These are phyloP conservation scores for Lachnellula occidentalis DNA, from an alignment of 2,329 filamentous ascomycete genomes.

Conservation along the genomic window DNA sequence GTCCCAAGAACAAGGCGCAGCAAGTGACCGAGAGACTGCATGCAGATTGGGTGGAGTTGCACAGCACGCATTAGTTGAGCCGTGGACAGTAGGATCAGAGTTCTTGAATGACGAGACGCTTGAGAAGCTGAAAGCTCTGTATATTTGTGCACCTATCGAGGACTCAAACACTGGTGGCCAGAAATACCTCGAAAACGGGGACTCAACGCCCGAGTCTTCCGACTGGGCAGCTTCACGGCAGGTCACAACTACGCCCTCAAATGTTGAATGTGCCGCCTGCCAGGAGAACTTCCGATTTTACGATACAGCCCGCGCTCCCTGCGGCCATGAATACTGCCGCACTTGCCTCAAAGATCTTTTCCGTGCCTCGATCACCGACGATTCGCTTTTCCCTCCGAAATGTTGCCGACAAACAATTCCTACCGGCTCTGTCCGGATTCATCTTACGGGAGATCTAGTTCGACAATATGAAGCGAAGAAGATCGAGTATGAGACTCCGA, in stretches of 20 bases:
- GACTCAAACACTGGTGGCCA: not conserved
- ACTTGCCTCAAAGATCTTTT: slow-evolving; percentile 44
- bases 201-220: not conserved
- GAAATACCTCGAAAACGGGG: slow-evolving; percentile 8
- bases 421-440: slow-evolving; percentile 23
- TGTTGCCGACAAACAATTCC: slow-evolving; percentile 45
- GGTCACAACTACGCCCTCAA: not conserved
- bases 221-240: not conserved
- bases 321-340: slow-evolving; percentile 47
- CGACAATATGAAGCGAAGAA: slow-evolving; percentile 39
- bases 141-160: slow-evolving; percentile 3
- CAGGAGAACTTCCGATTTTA: slow-evolving; percentile 6
- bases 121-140: slow-evolving; percentile 16
- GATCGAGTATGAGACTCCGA: slow-evolving; percentile 41
- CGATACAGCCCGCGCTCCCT: slow-evolving; percentile 26
- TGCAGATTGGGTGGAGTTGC: slow-evolving; percentile 5
- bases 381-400: slow-evolving; percentile 48
- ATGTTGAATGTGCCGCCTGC: slow-evolving; percentile 14
- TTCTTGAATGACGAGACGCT: slow-evolving; percentile 17
- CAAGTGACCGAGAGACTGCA: slow-evolving; percentile 14
- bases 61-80: not conserved
- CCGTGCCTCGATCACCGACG: slow-evolving; percentile 38
- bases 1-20: slow-evolving; percentile 12
- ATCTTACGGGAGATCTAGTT: slow-evolving; percentile 35
- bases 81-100: slow-evolving; percentile 2